These are phyloP conservation scores for Platanus orientalis DNA, from an alignment of 164 flowering plant species.

Conservation along the genomic window DNA sequence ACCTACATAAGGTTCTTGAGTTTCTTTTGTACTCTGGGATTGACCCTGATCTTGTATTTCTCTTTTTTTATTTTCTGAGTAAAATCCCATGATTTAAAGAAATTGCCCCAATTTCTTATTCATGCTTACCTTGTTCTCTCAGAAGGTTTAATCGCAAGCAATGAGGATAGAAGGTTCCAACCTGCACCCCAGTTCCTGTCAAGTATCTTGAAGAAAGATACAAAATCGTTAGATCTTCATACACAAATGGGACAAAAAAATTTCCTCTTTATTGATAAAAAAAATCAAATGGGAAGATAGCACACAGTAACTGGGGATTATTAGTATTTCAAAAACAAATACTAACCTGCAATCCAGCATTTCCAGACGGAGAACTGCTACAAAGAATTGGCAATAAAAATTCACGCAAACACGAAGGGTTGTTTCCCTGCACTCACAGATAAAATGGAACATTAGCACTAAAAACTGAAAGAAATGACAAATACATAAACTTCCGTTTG, in stretches of 20 bases:
- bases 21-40: no score
- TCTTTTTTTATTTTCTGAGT: no score
- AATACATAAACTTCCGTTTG: neutral
- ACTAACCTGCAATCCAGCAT: conserved; percentile 77
- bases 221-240: neutral
- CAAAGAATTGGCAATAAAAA: conserved; percentile 57
- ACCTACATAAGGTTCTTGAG: no score
- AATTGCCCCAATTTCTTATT: no score
- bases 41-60: no score
- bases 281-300: no score
- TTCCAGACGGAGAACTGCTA: conserved; percentile 63
- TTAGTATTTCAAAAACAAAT: neutral
- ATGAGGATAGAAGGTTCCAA: conserved; percentile 81
- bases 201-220: conserved; percentile 60
- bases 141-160: conserved; percentile 78
- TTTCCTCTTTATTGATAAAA: no score
- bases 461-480: neutral
- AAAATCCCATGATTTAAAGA: no score
- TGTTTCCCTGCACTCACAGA: conserved; percentile 63
- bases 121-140: conserved; percentile 66
- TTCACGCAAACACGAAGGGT: conserved; percentile 94
- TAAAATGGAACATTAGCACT: neutral
- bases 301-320: conserved; percentile 1
- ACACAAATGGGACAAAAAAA: no score
- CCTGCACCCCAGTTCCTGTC: conserved; percentile 99